These are phyloP conservation scores for Cladosporium sp. DNA, from an alignment of 2,329 filamentous ascomycete genomes.

Conservation along the genomic window DNA sequence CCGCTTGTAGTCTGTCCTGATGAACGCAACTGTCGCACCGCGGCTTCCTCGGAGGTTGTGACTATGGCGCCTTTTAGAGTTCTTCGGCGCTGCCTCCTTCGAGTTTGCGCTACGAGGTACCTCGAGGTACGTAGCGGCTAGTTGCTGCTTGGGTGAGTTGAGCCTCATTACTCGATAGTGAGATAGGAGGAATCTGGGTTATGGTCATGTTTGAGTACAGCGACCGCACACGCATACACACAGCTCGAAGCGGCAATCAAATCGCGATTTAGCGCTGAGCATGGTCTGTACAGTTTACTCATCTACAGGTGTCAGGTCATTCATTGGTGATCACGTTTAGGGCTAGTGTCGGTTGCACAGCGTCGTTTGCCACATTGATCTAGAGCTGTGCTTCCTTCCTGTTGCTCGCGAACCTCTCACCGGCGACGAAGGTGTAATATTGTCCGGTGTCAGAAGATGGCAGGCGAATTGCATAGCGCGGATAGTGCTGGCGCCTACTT, in stretches of 20 bases:
- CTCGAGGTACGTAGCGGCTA: background rate
- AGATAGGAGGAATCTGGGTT: background rate
- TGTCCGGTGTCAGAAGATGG: background rate
- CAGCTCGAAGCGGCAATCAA: background rate
- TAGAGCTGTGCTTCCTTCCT: background rate
- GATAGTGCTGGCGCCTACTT: background rate
- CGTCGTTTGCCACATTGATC: background rate
- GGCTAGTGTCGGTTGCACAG: conserved; percentile 5
- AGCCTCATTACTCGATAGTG: background rate
- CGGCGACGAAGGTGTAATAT: background rate
- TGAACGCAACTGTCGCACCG: background rate
- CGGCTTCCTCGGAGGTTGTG: background rate
- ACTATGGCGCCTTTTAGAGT: background rate
- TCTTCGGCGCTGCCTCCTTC: conserved; percentile 10
- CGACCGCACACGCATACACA: background rate
- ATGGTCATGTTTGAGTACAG: background rate
- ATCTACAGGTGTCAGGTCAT: background rate
- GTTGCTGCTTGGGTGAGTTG: conserved; percentile 2
- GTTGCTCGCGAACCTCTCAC: background rate
- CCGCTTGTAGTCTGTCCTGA: background rate
- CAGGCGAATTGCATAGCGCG: background rate
- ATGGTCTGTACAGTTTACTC: background rate
- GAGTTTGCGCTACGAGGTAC: background rate
- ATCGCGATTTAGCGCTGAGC: background rate
- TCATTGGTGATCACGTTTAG: background rate